Evolutionary conservation across 805 yeast species (phyloP), one percentile per base, ranked within the genome.

Genomic region (Ogataea nakhonphanomensis): DNA sequence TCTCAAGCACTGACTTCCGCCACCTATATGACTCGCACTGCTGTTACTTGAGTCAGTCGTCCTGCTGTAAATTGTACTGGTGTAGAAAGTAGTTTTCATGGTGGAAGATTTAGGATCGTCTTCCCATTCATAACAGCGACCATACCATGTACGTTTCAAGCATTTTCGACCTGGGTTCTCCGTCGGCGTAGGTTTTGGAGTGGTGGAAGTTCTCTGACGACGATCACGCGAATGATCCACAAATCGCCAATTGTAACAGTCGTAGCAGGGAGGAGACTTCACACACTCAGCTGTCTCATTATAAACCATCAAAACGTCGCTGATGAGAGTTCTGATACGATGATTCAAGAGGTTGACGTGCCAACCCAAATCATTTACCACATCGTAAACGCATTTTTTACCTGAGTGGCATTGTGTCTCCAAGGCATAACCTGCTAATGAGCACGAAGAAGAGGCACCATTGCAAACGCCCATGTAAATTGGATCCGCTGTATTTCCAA

Each of bases 401-500:
- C 98, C 99, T 0, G 95, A 76, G 60, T 93, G 99, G 59, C 99
- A 93, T 33, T 81, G 82, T 0, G 96, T 82, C 56, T 93, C 99
- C 96, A 93, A 82, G 8, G 98, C 99, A 61, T 88, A 93, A 0
- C 99, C 99, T 1, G 86, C 96, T 7, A 87, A 71, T 44, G 91
- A 81, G 62, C 99, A 93, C 1, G 90, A 64, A 0, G 95, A 82
- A 4, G 91, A 79, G 1, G 93, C 95, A 8, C 99, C 99, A 55
- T 85, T 89, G 60, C 99, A 93, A 7, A 88, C 90, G 0, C 99
- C 99, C 91, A 90, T 84, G 55, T 73, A 93, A 2, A 93, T 86
- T 1, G 99, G 99, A 59, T 93, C 99, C 0, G 96, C 98, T 2
- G 93, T 93, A 59, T 93, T 91, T 3, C 99, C 99, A 57, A 93